A percentile compares a stretch with the other conserved stretches of the same genome.
These are phyloP conservation scores for Suhomyces bribrorum DNA, from an alignment of 1,139 yeast species.

Conservation along the genomic window DNA sequence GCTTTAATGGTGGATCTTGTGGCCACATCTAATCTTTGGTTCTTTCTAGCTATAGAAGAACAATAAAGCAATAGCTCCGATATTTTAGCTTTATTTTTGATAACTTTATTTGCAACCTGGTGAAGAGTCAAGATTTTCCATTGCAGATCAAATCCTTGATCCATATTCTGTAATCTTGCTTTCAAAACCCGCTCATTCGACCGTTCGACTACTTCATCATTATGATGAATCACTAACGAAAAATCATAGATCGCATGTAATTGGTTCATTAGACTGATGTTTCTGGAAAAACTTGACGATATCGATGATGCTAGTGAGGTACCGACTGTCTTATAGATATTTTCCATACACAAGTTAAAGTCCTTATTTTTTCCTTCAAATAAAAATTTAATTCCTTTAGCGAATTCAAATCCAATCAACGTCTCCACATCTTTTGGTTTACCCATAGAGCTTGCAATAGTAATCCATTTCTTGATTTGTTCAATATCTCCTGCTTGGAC, in stretches of 20 bases:
- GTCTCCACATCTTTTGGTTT: slow-evolving; percentile 52
- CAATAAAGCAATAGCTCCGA: slow-evolving; percentile 58
- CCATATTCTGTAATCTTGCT: slow-evolving; percentile 50
- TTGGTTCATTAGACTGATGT: slow-evolving; percentile 56
- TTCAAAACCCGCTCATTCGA: slow-evolving; percentile 30
- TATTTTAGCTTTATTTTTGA: slow-evolving; percentile 29
- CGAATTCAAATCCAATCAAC: slow-evolving; percentile 64
- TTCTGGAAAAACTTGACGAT: slow-evolving; percentile 63
- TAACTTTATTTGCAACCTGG: slow-evolving; percentile 53
- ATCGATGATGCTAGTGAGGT: slow-evolving; percentile 59
- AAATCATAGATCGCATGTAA: slow-evolving; percentile 76
- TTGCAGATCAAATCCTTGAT: slow-evolving; percentile 62
- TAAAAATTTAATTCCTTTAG: slow-evolving; percentile 56
- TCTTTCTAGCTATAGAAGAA: slow-evolving; percentile 68
- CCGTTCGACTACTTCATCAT: slow-evolving; percentile 14
- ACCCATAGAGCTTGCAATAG: slow-evolving; percentile 36
- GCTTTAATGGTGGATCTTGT: slow-evolving; percentile 74
- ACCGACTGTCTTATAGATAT: slow-evolving; percentile 60
- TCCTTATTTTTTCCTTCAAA: slow-evolving; percentile 27
- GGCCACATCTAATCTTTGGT: slow-evolving; percentile 71
- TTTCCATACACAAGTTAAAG: slow-evolving; percentile 44
- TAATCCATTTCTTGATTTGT: slow-evolving; percentile 59
- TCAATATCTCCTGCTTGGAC: slow-evolving; percentile 60
- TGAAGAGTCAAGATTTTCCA: slow-evolving; percentile 64
- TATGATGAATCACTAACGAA: slow-evolving; percentile 25